phyloP scores from a whole-genome alignment of 179 eudicot species.

The Spinacia oleracea region DNA sequence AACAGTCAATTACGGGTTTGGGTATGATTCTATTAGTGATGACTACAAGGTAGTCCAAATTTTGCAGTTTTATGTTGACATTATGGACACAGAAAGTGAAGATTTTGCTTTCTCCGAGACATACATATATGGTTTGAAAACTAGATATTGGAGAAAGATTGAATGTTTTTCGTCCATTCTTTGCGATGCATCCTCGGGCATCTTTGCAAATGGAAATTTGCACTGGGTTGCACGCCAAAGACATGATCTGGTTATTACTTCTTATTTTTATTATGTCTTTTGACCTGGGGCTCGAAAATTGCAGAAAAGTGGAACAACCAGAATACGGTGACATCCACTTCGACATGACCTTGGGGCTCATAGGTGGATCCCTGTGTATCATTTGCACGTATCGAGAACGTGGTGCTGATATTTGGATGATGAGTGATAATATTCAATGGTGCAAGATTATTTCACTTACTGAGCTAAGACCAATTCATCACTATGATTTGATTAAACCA shows the following conservation, averaged over 20 bases:
- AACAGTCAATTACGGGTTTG: not conserved
- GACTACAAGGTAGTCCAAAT: too few species aligned
- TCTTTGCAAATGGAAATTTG: constrained; percentile 27
- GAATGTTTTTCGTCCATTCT: constrained; percentile 29
- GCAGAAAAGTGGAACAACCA: constrained; percentile 16
- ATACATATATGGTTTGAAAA: constrained; percentile 15
- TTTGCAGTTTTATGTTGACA: not conserved
- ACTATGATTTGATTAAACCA: constrained; percentile 31
- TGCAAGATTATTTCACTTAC: constrained; percentile 32
- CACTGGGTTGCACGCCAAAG: constrained; percentile 26
- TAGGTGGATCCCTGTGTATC: constrained; percentile 30
- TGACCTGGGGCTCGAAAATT: constrained; percentile 26
- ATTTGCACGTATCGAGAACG: not conserved
- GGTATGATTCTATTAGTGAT: constrained; percentile 1
- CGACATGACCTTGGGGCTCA: constrained; percentile 15
- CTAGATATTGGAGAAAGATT: constrained; percentile 24
- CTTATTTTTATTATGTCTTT: constrained; percentile 25
- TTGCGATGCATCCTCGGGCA: constrained; percentile 13
- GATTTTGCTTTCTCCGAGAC: not conserved
- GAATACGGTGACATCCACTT: constrained; percentile 1
- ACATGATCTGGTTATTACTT: not conserved
- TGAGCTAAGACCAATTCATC: constrained; percentile 15
- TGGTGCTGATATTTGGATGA: constrained; percentile 37
- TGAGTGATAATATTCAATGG: constrained; percentile 40
- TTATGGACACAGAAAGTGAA: not conserved